Evolutionary conservation across 352 stramenopile genomes (phyloP).

Genomic region (Pythium plurisporium): DNA sequence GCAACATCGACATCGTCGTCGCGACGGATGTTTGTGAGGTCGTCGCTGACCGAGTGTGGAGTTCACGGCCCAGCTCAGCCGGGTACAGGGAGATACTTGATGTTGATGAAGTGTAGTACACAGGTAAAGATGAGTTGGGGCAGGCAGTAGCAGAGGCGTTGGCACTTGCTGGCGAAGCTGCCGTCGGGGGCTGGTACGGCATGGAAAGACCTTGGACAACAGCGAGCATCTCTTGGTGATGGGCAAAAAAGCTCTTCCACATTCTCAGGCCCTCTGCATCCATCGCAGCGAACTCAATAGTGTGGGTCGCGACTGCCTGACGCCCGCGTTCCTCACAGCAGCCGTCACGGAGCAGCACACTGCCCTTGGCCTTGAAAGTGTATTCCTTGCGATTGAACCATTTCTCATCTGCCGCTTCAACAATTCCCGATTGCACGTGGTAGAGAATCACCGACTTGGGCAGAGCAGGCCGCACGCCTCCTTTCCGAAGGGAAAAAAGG

Average conservation of each 20-base stretch:
- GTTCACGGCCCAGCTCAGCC: not conserved
- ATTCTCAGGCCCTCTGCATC: slow-evolving; percentile 38
- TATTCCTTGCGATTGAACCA: slow-evolving; percentile 74
- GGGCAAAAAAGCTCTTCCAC: slow-evolving; percentile 57
- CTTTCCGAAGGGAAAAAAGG: slow-evolving; percentile 54
- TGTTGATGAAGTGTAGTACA: not conserved
- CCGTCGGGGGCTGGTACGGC: no score
- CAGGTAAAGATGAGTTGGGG: not conserved
- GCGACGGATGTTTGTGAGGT: slow-evolving; percentile 9
- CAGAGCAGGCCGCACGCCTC: slow-evolving; percentile 39
- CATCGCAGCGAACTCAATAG: slow-evolving; percentile 55
- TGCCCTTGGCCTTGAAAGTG: slow-evolving; percentile 46
- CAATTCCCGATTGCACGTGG: slow-evolving; percentile 45
- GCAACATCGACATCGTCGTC: slow-evolving; percentile 15
- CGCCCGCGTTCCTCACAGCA: slow-evolving; percentile 32
- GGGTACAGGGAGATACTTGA: slow-evolving; percentile 5
- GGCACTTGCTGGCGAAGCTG: not conserved
- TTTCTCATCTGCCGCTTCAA: slow-evolving; percentile 39
- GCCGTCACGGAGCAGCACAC: slow-evolving; percentile 15
- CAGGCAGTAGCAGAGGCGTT: not conserved
- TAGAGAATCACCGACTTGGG: slow-evolving; percentile 59
- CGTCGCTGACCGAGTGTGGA: not conserved
- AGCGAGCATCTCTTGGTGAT: slow-evolving; percentile 37
- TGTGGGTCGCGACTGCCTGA: slow-evolving; percentile 27
- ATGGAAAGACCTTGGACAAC: not conserved